A percentile compares a stretch with the other conserved stretches of the same genome.
phyloP scores from a whole-genome alignment of 306 rosid species.

The Citrullus mucosospermus region DNA sequence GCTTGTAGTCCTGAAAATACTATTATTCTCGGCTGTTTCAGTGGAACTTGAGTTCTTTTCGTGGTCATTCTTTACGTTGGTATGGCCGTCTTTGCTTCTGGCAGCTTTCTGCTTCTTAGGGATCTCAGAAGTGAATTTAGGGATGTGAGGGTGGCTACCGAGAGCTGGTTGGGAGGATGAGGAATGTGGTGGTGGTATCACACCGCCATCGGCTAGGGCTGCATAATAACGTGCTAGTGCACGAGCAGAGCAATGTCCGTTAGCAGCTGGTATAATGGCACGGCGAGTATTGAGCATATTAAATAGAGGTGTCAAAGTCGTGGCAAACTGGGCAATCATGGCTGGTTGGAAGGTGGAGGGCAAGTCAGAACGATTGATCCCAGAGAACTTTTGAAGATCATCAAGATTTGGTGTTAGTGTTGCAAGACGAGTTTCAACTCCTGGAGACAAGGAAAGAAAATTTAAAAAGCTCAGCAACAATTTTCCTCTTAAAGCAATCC shows the following conservation, averaged over 20 bases:
- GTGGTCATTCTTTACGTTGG: conserved; percentile 11
- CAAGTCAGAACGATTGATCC: conserved; percentile 32
- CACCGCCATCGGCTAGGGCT: conserved; percentile 70
- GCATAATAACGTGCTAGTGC: conserved; percentile 97
- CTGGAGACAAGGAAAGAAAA: conserved; percentile 19
- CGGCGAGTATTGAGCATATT: conserved; percentile 71
- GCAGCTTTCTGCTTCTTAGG: conserved; percentile 24
- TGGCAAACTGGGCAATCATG: conserved; percentile 32
- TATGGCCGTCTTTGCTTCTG: conserved; percentile 17
- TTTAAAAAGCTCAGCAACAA: not conserved
- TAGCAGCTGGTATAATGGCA: conserved; percentile 87
- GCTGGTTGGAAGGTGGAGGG: conserved; percentile 71
- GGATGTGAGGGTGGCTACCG: conserved; percentile 83
- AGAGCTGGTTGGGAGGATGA: conserved; percentile 56
- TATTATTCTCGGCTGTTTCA: not conserved
- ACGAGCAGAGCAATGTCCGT: conserved; percentile 90
- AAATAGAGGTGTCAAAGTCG: conserved; percentile 40
- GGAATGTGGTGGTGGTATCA: conserved; percentile 71
- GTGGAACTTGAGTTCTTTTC: conserved; percentile 15
- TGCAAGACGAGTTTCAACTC: conserved; percentile 96
- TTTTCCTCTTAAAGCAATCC: not conserved
- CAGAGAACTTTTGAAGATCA: conserved; percentile 42
- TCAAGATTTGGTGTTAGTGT: conserved; percentile 49
- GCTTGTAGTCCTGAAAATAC: conserved; percentile 11
- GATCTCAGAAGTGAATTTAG: conserved; percentile 42